These are phyloP conservation scores for Maudiozyma humilis DNA, from an alignment of 1,139 yeast species.

Conservation along the genomic window DNA sequence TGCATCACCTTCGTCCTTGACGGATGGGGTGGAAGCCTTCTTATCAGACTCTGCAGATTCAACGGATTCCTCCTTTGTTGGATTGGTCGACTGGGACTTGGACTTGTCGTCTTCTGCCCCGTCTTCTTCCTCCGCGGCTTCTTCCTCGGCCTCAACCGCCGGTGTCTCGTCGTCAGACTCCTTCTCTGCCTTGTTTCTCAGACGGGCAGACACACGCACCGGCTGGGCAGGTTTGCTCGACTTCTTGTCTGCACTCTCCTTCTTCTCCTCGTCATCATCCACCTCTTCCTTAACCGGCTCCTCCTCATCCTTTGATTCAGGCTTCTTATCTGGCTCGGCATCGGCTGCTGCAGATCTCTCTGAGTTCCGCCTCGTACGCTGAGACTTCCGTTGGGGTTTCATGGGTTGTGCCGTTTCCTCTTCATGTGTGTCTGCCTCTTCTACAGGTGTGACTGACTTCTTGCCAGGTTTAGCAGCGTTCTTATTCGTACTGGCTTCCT, in stretches of 20 bases:
- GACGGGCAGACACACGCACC: conserved; percentile 5
- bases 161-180: conserved; percentile 7
- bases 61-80: conserved; percentile 2
- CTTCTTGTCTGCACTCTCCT: conserved; percentile 5
- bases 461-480: too few species aligned
- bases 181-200: conserved; percentile 7
- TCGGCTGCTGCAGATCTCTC: background rate
- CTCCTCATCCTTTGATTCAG: conserved; percentile 4
- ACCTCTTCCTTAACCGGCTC: background rate
- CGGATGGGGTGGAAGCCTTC: conserved; percentile 4
- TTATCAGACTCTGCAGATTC: conserved; percentile 12
- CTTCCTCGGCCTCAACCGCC: conserved; percentile 3
- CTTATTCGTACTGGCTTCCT: too few species aligned
- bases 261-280: conserved; percentile 9
- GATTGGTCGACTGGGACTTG: background rate
- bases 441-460: too few species aligned
- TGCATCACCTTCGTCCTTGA: background rate
- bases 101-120: conserved; percentile 7
- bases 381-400: background rate
- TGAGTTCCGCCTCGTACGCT: too few species aligned
- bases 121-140: conserved; percentile 13
- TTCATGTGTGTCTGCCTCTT: conserved; percentile 5
- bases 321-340: too few species aligned
- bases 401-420: conserved; percentile 4
- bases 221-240: conserved; percentile 9